These are phyloP conservation scores for Xerocomellus intermedius DNA, from an alignment of 768 basidiomycete species.

Conservation along the genomic window DNA sequence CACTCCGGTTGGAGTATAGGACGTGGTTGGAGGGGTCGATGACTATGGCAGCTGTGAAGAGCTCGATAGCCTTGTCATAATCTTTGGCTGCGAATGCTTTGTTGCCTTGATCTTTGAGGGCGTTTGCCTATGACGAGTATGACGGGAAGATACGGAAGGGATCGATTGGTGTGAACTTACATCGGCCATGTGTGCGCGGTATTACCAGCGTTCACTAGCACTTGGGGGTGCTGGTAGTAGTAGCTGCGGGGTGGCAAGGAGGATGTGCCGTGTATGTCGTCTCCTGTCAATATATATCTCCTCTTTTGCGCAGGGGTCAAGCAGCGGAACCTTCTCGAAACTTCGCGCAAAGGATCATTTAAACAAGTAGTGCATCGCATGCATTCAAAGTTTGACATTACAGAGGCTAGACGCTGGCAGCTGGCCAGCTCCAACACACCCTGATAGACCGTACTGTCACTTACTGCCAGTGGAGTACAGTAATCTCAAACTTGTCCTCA, in stretches of 20 bases:
- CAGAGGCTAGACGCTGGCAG: neutral
- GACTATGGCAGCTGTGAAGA: slow-evolving; percentile 79
- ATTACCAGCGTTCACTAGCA: neutral
- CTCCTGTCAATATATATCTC: slow-evolving; percentile 20
- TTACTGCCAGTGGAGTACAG: too few species aligned
- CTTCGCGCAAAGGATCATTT: slow-evolving; percentile 13
- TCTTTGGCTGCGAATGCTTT: slow-evolving; percentile 94
- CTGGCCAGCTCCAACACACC: neutral
- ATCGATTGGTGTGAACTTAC: slow-evolving; percentile 23
- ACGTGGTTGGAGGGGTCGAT: slow-evolving; percentile 85
- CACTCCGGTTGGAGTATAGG: slow-evolving; percentile 90
- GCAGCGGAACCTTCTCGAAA: slow-evolving; percentile 33
- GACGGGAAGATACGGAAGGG: slow-evolving; percentile 18
- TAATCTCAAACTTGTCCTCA: too few species aligned
- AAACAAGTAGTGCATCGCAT: too few species aligned
- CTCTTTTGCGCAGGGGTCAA: neutral
- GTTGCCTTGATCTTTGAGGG: slow-evolving; percentile 91
- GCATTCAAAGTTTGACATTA: too few species aligned
- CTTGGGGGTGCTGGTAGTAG: neutral
- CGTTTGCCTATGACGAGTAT: slow-evolving; percentile 39
- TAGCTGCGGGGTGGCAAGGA: neutral
- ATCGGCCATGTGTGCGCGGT: slow-evolving; percentile 31
- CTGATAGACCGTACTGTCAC: too few species aligned
- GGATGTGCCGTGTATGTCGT: neutral
- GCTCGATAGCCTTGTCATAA: slow-evolving; percentile 82